Evolutionary conservation across 495 filamentous ascomycete genomes (phyloP).

Genomic region (Hypomontagnella submonticulosa): DNA sequence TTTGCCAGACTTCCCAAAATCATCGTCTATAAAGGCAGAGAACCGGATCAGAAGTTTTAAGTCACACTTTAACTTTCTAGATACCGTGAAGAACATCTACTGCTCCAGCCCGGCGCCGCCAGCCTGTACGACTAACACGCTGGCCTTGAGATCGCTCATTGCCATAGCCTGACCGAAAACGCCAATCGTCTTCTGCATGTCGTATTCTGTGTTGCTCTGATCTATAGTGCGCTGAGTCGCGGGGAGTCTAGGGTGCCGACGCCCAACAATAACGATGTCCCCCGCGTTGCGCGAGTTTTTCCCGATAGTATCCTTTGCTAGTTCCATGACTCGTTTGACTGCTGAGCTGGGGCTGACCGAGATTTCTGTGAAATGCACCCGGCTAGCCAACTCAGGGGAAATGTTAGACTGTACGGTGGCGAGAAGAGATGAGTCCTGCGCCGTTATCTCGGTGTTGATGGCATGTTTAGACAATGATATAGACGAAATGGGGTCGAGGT

Average conservation of each 20-base stretch:
- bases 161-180: conserved; percentile 72
- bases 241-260: conserved; percentile 56
- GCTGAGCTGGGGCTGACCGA: conserved; percentile 43
- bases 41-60: conserved; percentile 2
- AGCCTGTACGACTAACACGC: conserved; percentile 81
- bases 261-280: conserved; percentile 80
- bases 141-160: conserved; percentile 70
- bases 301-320: conserved; percentile 70
- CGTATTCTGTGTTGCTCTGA: conserved; percentile 52
- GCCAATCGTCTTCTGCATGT: conserved; percentile 73
- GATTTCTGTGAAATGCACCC: conserved; percentile 69
- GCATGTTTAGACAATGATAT: conserved; percentile 34
- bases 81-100: conserved; percentile 1
- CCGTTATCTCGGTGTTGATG: conserved; percentile 50
- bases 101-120: conserved; percentile 6
- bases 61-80: neutral
- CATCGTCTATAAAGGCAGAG: conserved; percentile 2
- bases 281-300: conserved; percentile 74
- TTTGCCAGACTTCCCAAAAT: neutral
- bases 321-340: conserved; percentile 42
- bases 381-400: conserved; percentile 62
- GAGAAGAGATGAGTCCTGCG: conserved; percentile 71
- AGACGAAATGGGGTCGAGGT: conserved; percentile 42
- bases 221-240: conserved; percentile 40
- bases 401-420: conserved; percentile 70